Evolutionary conservation across 2,329 filamentous ascomycete genomes (phyloP), one percentile per base, ranked within the genome.

Genomic region (Pleurostoma richardsiae): DNA sequence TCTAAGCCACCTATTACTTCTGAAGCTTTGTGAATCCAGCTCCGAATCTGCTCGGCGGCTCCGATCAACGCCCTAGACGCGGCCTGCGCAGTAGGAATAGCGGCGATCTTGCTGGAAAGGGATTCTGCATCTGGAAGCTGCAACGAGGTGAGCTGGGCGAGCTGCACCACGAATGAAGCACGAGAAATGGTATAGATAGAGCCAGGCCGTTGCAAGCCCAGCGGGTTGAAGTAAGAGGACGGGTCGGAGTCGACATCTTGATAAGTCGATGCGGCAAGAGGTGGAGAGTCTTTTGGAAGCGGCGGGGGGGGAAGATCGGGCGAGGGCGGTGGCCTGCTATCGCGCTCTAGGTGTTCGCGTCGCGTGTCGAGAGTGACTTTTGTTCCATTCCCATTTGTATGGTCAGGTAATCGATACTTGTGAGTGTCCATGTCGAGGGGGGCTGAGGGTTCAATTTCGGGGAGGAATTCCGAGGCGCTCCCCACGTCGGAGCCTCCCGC

Each of bases 181-280:
- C 92, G 83, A 3, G 90, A 96, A 49, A 99, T 79, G 2, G 94
- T 96, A 67, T 95, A 96, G 55, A 97, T 90, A 33, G 92, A 97
- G 39, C 88, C 88, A 4, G 90, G 77, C 10, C 90, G 80, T 48
- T 80, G 80, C 41, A 83, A 72, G 27, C 80, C 80, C 40, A 82
- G 74, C 4, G 82, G 80, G 36, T 84, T 82, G 63, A 89, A 88
- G 63, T 87, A 87, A 36, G 77, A 73, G 38, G 74, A 69, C 30
- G 77, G 67, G 46, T 79, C 76, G 40, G 74, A 67, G 11, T 72
- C 70, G 52, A 70, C 77, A 30, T 74, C 70, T 50, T 66, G 65
- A 8, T 44, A 64, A 46, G 43, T 49, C 42, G 26, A 53, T 46
- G 36, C 44, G 42, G 60, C 47, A 3, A 62, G 69, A 39, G 73